Conservation (phyloP, 2,329 filamentous ascomycete genomes). For the Byssothecium circinans region DNA sequence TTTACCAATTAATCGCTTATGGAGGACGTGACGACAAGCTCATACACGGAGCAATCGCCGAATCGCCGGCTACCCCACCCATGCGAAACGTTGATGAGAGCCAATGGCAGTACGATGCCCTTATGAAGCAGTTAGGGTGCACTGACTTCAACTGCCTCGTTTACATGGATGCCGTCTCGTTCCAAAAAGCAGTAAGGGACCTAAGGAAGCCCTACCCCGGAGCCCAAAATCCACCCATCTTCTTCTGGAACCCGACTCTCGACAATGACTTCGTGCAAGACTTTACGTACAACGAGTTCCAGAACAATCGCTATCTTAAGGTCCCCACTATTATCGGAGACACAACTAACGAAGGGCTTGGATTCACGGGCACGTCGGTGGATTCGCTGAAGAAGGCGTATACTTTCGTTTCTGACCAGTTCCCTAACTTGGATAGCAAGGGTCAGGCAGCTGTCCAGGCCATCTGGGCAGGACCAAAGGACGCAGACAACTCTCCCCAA, state of each 20-base stretch:
- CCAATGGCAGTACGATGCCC: conserved; percentile 47
- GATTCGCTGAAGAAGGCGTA: conserved; percentile 34
- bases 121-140: conserved; percentile 41
- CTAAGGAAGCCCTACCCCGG: conserved; percentile 44
- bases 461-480: conserved; percentile 33
- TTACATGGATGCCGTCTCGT: conserved; percentile 37
- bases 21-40: conserved; percentile 41
- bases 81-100: conserved; percentile 42
- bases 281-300: conserved; percentile 43
- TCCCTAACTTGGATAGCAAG: conserved; percentile 33
- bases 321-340: conserved; percentile 50
- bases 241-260: conserved; percentile 48
- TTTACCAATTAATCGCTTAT: conserved; percentile 42
- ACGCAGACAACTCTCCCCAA: conserved; percentile 20
- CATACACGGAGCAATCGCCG: conserved; percentile 38
- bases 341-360: conserved; percentile 49
- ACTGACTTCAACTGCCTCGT: conserved; percentile 44
- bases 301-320: conserved; percentile 42
- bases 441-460: conserved; percentile 32
- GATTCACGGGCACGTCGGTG: conserved; percentile 44
- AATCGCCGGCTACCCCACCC: conserved; percentile 44
- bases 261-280: conserved; percentile 48
- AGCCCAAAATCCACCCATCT: conserved; percentile 35
- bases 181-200: conserved; percentile 43
- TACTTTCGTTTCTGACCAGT: conserved; percentile 45